Evolutionary conservation across 768 basidiomycete genomes (phyloP).

Genomic region (Leccinum rimulosum): DNA sequence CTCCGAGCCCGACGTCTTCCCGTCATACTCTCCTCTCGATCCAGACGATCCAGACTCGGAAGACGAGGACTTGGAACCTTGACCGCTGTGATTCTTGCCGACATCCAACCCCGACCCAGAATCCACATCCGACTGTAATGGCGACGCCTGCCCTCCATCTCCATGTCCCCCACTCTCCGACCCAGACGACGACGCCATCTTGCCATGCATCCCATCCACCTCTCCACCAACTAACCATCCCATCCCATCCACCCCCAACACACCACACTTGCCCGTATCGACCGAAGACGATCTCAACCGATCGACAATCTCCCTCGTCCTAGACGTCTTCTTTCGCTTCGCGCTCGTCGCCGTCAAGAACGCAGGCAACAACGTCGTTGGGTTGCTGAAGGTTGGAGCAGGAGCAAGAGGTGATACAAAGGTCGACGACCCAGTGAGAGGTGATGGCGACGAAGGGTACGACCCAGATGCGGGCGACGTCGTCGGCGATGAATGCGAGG

Average conservation of each 20-base stretch:
- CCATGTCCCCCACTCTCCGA: constrained; percentile 7
- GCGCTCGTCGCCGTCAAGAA: constrained; percentile 20
- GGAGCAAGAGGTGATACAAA: neutral
- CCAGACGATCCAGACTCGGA: neutral
- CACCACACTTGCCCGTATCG: constrained; percentile 18
- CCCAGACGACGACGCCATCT: neutral
- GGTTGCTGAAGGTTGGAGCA: neutral
- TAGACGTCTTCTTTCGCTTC: constrained; percentile 27
- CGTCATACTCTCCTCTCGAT: no score
- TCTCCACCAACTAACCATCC: constrained; percentile 20
- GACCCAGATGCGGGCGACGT: constrained; percentile 10
- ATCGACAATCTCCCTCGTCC: constrained; percentile 31
- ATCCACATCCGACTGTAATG: constrained; percentile 1
- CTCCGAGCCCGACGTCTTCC: no score
- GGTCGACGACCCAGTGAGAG: neutral
- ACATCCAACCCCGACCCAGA: constrained; percentile 3
- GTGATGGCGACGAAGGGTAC: constrained; percentile 9
- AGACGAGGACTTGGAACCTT: neutral
- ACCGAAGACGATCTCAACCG: constrained; percentile 26
- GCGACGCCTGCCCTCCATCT: neutral
- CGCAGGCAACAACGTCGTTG: constrained; percentile 22
- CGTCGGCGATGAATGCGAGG: constrained; percentile 9
- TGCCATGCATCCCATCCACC: constrained; percentile 1
- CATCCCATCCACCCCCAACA: constrained; percentile 6
- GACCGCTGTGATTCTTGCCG: neutral